Conservation (phyloP, 257 asterid species). For the Solanum chiquidenum region DNA sequence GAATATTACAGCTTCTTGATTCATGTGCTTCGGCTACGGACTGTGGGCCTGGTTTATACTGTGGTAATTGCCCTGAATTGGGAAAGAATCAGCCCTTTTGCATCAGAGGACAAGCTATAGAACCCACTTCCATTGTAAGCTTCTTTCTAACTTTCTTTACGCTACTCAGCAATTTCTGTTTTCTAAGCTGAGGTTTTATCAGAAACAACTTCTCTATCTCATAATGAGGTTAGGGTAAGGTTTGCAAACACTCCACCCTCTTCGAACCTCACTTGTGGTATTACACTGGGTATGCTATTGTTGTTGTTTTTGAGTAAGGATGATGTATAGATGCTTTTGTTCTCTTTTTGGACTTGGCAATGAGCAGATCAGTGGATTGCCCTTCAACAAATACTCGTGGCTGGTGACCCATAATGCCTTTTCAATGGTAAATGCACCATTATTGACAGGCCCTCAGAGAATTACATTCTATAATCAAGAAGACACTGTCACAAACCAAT, state of each 20-base stretch:
- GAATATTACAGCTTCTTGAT: constrained; percentile 50
- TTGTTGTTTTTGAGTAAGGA: background rate
- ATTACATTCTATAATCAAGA: constrained; percentile 91
- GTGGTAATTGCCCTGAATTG: constrained; percentile 77
- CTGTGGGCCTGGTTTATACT: constrained; percentile 74
- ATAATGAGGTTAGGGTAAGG: background rate
- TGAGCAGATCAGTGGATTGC: constrained; percentile 61
- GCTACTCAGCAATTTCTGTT: background rate
- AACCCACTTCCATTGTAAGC: constrained; percentile 65
- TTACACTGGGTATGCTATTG: background rate
- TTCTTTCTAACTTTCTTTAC: background rate
- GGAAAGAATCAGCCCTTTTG: constrained; percentile 73
- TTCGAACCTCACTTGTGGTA: background rate
- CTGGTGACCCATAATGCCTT: constrained; percentile 88
- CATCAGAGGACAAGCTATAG: constrained; percentile 73
- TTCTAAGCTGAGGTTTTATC: background rate
- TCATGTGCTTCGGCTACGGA: constrained; percentile 64
- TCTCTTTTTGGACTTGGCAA: background rate
- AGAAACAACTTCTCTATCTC: background rate
- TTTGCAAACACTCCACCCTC: background rate
- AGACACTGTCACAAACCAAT: constrained; percentile 83
- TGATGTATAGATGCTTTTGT: background rate
- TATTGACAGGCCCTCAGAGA: constrained; percentile 63
- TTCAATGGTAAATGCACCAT: constrained; percentile 83
- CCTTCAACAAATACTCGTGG: constrained; percentile 96